Evolutionary conservation across 805 yeast genomes (phyloP).

Genomic region (Clavispora fructus): DNA sequence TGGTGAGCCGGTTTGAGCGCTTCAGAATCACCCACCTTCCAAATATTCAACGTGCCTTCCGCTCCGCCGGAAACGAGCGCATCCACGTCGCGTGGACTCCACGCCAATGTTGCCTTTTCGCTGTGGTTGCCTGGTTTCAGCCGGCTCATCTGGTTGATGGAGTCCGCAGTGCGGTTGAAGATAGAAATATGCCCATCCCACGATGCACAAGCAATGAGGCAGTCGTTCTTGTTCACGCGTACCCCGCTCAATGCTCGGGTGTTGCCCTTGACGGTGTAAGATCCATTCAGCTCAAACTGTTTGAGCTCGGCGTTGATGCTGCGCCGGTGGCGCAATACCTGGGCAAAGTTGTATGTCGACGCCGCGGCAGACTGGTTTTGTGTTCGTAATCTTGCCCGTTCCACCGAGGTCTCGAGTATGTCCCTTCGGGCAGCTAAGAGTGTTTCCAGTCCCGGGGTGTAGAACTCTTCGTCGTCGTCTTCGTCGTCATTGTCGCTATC

Average conservation of each 20-base stretch:
- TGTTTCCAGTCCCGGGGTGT: constrained; percentile 67
- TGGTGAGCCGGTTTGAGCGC: constrained; percentile 14
- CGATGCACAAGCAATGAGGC: constrained; percentile 58
- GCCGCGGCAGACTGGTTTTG: constrained; percentile 24
- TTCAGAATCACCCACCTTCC: constrained; percentile 15
- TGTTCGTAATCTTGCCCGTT: constrained; percentile 40
- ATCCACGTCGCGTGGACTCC: constrained; percentile 39
- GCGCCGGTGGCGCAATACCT: constrained; percentile 46
- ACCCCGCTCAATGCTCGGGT: constrained; percentile 64
- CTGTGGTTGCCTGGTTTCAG: constrained; percentile 40
- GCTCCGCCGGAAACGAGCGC: constrained; percentile 31
- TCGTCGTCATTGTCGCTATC: constrained; percentile 35
- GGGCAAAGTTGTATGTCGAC: constrained; percentile 30
- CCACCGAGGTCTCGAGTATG: constrained; percentile 50
- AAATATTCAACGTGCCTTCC: constrained; percentile 32
- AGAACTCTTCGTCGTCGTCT: constrained; percentile 73
- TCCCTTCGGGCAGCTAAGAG: constrained; percentile 47
- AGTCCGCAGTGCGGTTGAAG: constrained; percentile 15
- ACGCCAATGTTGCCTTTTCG: constrained; percentile 66
- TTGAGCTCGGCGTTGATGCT: constrained; percentile 26
- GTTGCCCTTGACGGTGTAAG: constrained; percentile 58
- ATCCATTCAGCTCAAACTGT: constrained; percentile 47
- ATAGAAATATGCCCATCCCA: constrained; percentile 76
- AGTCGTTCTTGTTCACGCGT: constrained; percentile 35
- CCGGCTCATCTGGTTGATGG: constrained; percentile 21